Evolutionary conservation across 208 protist genomes (phyloP), one percentile per base, ranked within the genome.

Genomic region (Herpetomonas samuelpessoai): DNA sequence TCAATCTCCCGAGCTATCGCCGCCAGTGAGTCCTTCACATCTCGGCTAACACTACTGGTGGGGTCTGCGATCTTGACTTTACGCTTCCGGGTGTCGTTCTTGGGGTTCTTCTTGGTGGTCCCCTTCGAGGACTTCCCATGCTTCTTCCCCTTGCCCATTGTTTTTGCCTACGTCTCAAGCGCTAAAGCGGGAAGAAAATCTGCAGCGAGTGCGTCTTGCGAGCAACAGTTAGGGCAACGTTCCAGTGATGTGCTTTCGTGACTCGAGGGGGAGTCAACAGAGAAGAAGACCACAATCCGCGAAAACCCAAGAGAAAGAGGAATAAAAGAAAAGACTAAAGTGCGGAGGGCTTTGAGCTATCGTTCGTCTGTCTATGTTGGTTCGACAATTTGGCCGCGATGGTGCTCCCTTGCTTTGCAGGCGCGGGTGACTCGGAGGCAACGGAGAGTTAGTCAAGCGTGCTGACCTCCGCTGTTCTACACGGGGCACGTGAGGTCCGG

Each of bases 61-160:
- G 87, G 83, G 57, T 91, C 84, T 57, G 73, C 66, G 54, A 81
- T 73, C 57, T 84, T 88, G 3, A 44, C 62, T 51, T 84, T 88
- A 28, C 64, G 58, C 57, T 83, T 86, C 45, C 35, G 62, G 14
- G 67, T 72, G 53, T 88, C 81, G 31, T 81, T 82, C 39, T 88
- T 83, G 63, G 50, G 67, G 24, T 18, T 65, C 53, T 82, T 88
- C 51, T 86, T 82, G 6, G 56, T 44, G 2, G 61, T 53, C 22
- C 60, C 57, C 57, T 83, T 83, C 2, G 66, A 62, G 0, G 71
- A 26, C 47, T 88, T 88, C 0, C 65, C 62, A 57, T 74, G 63
- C 57, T 80, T 84, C 48, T 80, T 79, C 3, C 49, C 16, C 26
- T 79, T 81, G n/a, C 65, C 74, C 74, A 76, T 81, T 18, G 9